These are phyloP conservation scores for Lanmaoa rubissima DNA, from an alignment of 768 basidiomycete genomes.

Conservation along the genomic window DNA sequence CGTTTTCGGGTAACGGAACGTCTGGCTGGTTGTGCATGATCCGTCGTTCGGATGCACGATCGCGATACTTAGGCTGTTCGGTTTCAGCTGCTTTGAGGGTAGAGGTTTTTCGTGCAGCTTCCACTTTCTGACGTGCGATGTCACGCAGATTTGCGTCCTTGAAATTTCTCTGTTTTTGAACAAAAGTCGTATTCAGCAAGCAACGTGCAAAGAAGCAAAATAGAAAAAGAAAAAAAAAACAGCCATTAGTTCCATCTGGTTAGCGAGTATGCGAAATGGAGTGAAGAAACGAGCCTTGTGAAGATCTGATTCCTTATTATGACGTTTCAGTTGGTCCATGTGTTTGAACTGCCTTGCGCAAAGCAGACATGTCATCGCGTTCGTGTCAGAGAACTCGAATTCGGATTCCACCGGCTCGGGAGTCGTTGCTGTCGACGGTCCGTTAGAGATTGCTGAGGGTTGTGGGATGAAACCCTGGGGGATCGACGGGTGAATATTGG, in stretches of 20 bases:
- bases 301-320: slow-evolving; percentile 90
- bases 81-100: slow-evolving; percentile 26
- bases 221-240: slow-evolving; percentile 19
- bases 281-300: slow-evolving; percentile 78
- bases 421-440: slow-evolving; percentile 32
- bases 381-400: slow-evolving; percentile 81
- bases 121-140: slow-evolving; percentile 65
- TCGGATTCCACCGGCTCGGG: slow-evolving; percentile 52
- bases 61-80: slow-evolving; percentile 84
- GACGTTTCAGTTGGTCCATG: slow-evolving; percentile 79
- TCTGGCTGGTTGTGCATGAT: slow-evolving; percentile 92
- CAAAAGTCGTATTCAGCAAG: neutral
- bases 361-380: slow-evolving; percentile 77
- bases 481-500: neutral
- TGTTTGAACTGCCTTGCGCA: slow-evolving; percentile 94
- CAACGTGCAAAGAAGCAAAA: neutral
- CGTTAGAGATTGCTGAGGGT: slow-evolving; percentile 13
- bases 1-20: slow-evolving; percentile 60
- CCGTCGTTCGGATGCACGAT: slow-evolving; percentile 90
- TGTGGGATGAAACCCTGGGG: slow-evolving; percentile 12
- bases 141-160: slow-evolving; percentile 72
- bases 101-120: slow-evolving; percentile 40
- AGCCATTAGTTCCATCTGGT: slow-evolving; percentile 31
- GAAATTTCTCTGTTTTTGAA: slow-evolving; percentile 72
- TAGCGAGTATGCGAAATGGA: slow-evolving; percentile 24